phyloP scores from a whole-genome alignment of 352 stramenopile genomes.

The Globisporangium mamillatum region DNA sequence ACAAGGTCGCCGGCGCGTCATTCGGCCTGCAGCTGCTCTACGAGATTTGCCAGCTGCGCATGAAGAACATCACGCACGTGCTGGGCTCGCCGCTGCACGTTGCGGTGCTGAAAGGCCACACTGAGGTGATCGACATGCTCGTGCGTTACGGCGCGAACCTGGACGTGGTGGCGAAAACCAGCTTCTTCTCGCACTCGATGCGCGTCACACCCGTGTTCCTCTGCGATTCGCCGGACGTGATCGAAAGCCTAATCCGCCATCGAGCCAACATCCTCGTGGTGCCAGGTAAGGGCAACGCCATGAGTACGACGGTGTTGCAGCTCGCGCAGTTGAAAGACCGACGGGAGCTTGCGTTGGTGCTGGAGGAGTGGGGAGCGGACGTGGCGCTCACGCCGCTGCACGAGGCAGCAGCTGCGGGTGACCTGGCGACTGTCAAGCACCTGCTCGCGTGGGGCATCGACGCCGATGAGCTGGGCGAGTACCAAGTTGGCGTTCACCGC shows the following conservation, averaged over 20 bases:
- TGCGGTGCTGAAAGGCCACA: constrained; percentile 63
- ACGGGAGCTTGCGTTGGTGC: constrained; percentile 45
- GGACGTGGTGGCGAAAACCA: constrained; percentile 55
- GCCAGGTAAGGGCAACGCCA: constrained; percentile 52
- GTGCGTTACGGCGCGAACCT: constrained; percentile 56
- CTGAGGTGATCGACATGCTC: constrained; percentile 55
- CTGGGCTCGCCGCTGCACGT: constrained; percentile 68
- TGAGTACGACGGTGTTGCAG: constrained; percentile 74
- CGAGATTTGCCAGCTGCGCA: constrained; percentile 61
- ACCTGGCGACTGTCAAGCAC: constrained; percentile 49
- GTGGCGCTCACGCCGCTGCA: constrained; percentile 78
- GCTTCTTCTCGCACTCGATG: constrained; percentile 65
- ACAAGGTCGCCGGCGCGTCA: constrained; percentile 68
- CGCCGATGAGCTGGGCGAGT: constrained; percentile 67
- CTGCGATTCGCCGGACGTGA: constrained; percentile 66
- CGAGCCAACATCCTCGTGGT: constrained; percentile 71
- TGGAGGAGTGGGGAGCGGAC: constrained; percentile 75
- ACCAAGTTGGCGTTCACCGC: constrained; percentile 52
- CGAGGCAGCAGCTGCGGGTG: constrained; percentile 53
- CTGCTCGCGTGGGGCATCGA: constrained; percentile 53
- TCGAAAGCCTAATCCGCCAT: constrained; percentile 59
- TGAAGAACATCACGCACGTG: constrained; percentile 65
- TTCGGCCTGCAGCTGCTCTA: constrained; percentile 64
- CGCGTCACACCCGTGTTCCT: constrained; percentile 72
- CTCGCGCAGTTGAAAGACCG: constrained; percentile 59